Evolutionary conservation across 202 grass and related monocot genomes (phyloP), one percentile per base, ranked within the genome.

Genomic region (Musa balbisiana): DNA sequence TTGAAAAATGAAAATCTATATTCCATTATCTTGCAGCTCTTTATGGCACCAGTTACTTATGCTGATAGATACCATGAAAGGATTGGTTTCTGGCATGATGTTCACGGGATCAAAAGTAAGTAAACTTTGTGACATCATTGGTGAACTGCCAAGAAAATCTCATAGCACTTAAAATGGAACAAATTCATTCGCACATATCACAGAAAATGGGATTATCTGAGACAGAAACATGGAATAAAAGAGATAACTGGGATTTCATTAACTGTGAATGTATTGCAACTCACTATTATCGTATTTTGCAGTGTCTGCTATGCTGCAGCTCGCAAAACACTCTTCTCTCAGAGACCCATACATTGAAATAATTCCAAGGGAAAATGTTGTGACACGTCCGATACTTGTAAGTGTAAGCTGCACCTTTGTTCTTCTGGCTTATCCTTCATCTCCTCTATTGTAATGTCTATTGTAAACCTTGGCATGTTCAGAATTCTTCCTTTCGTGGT

Each of bases 81-180:
- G 76, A 74, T 99, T 87, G 90, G 88, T 84, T 99, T 99, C 74
- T 94, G 95, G 95, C 85, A 56, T 67, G 89, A 99, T 85, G 95
- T 99, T 62, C 92, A 99, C 80, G 91, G 95, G 63, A 92, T 99
- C 78, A 99, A 92, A 80, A 99, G 95, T 98, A 76, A 98, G 88
- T 94, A 80, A 9, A 27, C 11, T 65, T 67, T 60, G 29, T 72
- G 24, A 51, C 33, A 51, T 51, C 10, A n/a, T 21, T 70, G 50
- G 10, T 2, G 49, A 49, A 69, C 33, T 49, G 33, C 33, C 33
- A 43, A 43, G 33, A 43, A 43, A 43, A 63, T 69, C 29, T 49
- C 2, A 21, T 70, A 21, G 24, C 21, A 67, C 33, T 6, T 22
- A 5, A 66, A 27, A 51, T 26, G 54, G 74, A 49, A 80, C 27